phyloP scores from a whole-genome alignment of 2,329 filamentous ascomycete genomes.

The Talaromyces sp. region DNA sequence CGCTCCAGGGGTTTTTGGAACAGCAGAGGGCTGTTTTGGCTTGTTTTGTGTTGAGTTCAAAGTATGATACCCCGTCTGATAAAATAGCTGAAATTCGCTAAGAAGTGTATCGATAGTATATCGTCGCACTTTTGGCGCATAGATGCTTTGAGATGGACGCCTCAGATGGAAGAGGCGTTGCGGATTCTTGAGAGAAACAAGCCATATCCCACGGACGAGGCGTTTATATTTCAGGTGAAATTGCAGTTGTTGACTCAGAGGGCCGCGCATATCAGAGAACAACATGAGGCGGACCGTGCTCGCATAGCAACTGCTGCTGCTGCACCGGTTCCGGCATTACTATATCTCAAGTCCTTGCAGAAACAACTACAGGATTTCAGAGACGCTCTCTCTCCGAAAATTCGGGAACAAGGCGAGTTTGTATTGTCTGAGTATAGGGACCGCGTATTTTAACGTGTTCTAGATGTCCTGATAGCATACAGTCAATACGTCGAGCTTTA shows the following conservation, averaged over 20 bases:
- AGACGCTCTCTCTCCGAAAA: conserved; percentile 25
- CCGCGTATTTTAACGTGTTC: background rate
- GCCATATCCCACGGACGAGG: conserved; percentile 27
- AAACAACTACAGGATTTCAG: conserved; percentile 33
- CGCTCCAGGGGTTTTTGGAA: conserved; percentile 23
- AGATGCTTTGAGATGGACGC: conserved; percentile 37
- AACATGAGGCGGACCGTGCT: conserved; percentile 25
- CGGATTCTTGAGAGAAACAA: conserved; percentile 26
- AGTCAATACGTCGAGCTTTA: conserved; percentile 28
- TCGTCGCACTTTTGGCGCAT: conserved; percentile 35
- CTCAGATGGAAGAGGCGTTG: conserved; percentile 40
- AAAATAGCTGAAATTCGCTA: background rate
- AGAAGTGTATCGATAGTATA: conserved; percentile 26
- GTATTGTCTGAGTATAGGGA: too few relatives aligned
- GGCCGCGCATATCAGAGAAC: conserved; percentile 31
- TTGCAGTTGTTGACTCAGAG: conserved; percentile 36
- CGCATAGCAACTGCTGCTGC: conserved; percentile 10
- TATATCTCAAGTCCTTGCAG: conserved; percentile 33
- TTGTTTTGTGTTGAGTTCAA: conserved; percentile 33
- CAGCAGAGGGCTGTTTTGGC: conserved; percentile 30
- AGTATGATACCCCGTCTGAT: conserved; percentile 18
- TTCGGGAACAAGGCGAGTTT: conserved; percentile 23
- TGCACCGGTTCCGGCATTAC: background rate
- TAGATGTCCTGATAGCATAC: conserved; percentile 30
- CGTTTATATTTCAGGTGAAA: conserved; percentile 36